phyloP scores from a whole-genome alignment of 805 yeast species.

The Starmerella sp. region DNA sequence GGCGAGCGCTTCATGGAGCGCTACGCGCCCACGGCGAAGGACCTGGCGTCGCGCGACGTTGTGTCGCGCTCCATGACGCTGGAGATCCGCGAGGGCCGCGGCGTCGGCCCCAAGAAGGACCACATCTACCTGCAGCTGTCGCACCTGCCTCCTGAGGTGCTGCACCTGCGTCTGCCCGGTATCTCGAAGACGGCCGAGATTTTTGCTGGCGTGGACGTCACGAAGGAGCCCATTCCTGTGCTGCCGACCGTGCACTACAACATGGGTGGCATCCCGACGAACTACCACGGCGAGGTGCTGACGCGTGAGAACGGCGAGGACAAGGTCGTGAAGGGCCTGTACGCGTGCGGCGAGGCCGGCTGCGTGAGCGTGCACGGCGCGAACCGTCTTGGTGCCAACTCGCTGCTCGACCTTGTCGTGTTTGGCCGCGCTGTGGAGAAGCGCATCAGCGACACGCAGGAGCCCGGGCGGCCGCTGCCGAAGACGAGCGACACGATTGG shows the following conservation, averaged over 20 bases:
- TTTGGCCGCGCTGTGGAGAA: conserved; percentile 98
- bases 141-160: conserved; percentile 83
- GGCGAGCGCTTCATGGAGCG: conserved; percentile 99
- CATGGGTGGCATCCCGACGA: conserved; percentile 99
- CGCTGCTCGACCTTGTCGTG: conserved; percentile 88
- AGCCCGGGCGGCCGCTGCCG: conserved; percentile 81
- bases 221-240: conserved; percentile 98
- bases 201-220: conserved; percentile 98
- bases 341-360: conserved; percentile 98
- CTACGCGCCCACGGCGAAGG: conserved; percentile 97
- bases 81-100: conserved; percentile 98
- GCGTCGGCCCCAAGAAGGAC: conserved; percentile 94
- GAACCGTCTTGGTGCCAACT: conserved; percentile 97
- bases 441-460: conserved; percentile 71
- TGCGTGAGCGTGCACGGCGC: conserved; percentile 99
- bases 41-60: conserved; percentile 95
- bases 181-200: conserved; percentile 96
- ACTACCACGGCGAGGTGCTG: conserved; percentile 90
- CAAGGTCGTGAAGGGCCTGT: conserved; percentile 78
- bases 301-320: conserved; percentile 84
- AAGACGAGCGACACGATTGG: conserved; percentile 81
- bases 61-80: conserved; percentile 96
- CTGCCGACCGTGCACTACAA: conserved; percentile 97
- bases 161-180: conserved; percentile 96
- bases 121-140: conserved; percentile 91